Conservation (phyloP, 768 basidiomycete species). For the Podaxis sp. region DNA sequence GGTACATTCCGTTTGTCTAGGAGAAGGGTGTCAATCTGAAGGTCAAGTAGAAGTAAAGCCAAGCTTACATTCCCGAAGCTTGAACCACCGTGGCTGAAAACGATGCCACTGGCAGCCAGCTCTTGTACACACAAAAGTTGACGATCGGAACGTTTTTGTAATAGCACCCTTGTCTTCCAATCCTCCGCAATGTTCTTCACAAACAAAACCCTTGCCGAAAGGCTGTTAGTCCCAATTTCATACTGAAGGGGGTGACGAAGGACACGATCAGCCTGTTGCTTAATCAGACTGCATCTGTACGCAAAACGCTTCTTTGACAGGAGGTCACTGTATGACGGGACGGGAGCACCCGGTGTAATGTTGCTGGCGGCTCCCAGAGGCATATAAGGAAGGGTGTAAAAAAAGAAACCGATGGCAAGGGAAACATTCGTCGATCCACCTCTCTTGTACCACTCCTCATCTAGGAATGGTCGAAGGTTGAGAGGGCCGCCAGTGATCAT, state of each 20-base stretch:
- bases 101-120: constrained; percentile 20
- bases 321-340: constrained; percentile 37
- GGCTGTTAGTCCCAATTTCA: constrained; percentile 29
- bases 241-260: constrained; percentile 42
- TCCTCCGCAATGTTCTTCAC: constrained; percentile 14
- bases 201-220: constrained; percentile 22
- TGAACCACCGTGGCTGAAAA: constrained; percentile 29
- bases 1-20: constrained; percentile 30
- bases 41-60: neutral
- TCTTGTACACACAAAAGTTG: constrained; percentile 21
- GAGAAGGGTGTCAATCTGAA: neutral
- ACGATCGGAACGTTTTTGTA: constrained; percentile 10
- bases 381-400: constrained; percentile 41
- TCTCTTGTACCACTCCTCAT: constrained; percentile 37
- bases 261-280: constrained; percentile 28
- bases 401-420: constrained; percentile 38
- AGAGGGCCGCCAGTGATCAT: constrained; percentile 45
- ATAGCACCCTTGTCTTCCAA: constrained; percentile 14
- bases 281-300: constrained; percentile 33
- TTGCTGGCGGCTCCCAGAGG: constrained; percentile 28
- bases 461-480: constrained; percentile 47
- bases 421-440: constrained; percentile 44
- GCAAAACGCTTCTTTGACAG: constrained; percentile 45
- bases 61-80: constrained; percentile 37
- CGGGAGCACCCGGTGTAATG: constrained; percentile 27